These are phyloP conservation scores for Epichloe festucae DNA, from an alignment of 2,329 filamentous ascomycete species.

Conservation along the genomic window DNA sequence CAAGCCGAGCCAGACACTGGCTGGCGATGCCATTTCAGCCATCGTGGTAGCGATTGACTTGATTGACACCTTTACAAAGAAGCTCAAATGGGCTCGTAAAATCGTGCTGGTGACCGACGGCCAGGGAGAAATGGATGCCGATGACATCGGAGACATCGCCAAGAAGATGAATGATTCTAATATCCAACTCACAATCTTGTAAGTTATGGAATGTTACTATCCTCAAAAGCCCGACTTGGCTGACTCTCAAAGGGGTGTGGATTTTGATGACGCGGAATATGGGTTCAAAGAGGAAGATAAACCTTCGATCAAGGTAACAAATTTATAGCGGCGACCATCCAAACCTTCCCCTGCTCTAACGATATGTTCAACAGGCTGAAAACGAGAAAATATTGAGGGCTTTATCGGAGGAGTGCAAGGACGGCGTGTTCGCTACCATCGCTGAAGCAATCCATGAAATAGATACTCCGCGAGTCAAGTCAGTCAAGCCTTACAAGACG, in stretches of 20 bases:
- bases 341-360: background rate
- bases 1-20: slow-evolving; percentile 51
- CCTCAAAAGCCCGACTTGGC: background rate
- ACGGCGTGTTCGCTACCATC: slow-evolving; percentile 70
- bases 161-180: slow-evolving; percentile 60
- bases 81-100: slow-evolving; percentile 66
- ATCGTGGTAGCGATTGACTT: slow-evolving; percentile 77
- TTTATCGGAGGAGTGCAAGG: slow-evolving; percentile 52
- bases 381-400: slow-evolving; percentile 59
- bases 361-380: slow-evolving; percentile 20
- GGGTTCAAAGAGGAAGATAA: slow-evolving; percentile 91
- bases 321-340: background rate
- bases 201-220: slow-evolving; percentile 22
- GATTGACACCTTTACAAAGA: slow-evolving; percentile 68
- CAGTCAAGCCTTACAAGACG: slow-evolving; percentile 58
- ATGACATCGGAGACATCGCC: slow-evolving; percentile 57
- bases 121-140: slow-evolving; percentile 55
- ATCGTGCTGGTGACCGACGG: slow-evolving; percentile 83
- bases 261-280: slow-evolving; percentile 85
- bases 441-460: slow-evolving; percentile 75
- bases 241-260: slow-evolving; percentile 56
- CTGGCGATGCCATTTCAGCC: slow-evolving; percentile 78
- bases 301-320: slow-evolving; percentile 47
- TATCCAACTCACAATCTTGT: slow-evolving; percentile 72
- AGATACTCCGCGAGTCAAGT: slow-evolving; percentile 62